Conservation (phyloP, 2,329 filamentous ascomycete genomes). For the Ampelomyces quisqualis region DNA sequence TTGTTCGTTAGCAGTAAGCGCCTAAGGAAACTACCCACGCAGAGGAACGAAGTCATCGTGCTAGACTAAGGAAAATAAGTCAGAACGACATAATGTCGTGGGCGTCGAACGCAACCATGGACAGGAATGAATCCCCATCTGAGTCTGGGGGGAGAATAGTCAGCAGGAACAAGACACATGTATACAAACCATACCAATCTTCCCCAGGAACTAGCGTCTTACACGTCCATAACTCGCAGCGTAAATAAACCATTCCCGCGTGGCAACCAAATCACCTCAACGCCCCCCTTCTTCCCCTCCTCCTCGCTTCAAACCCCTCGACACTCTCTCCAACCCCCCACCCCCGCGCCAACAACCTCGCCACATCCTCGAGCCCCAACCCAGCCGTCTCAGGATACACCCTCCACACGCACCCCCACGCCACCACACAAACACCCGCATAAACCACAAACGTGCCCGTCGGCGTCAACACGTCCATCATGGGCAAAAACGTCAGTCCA, state of each 20-base stretch:
- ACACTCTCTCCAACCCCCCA: slow-evolving; percentile 61
- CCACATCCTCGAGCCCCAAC: slow-evolving; percentile 76
- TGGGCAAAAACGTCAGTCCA: slow-evolving; percentile 81
- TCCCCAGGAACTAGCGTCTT: too few relatives aligned
- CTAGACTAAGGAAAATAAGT: slow-evolving; percentile 9
- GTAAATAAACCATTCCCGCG: too few relatives aligned
- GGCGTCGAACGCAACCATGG: too few relatives aligned
- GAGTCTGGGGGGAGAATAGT: too few relatives aligned
- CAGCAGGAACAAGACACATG: too few relatives aligned
- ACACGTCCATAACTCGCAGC: too few relatives aligned
- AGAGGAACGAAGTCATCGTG: slow-evolving; percentile 9
- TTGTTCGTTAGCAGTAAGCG: slow-evolving; percentile 10
- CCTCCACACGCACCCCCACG: slow-evolving; percentile 67
- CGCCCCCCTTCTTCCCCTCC: not conserved
- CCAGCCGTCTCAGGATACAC: slow-evolving; percentile 89
- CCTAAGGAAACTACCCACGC: slow-evolving; percentile 3
- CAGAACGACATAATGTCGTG: not conserved
- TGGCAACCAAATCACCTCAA: too few relatives aligned
- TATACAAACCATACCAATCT: too few relatives aligned
- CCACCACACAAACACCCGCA: slow-evolving; percentile 65
- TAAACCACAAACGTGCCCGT: slow-evolving; percentile 81
- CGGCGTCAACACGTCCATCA: slow-evolving; percentile 76
- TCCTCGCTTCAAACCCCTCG: slow-evolving; percentile 16
- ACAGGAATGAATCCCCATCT: too few relatives aligned
- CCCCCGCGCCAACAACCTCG: slow-evolving; percentile 66